phyloP scores from a whole-genome alignment of 2,329 filamentous ascomycete species.

The Paraphaeosphaeria sporulosa region DNA sequence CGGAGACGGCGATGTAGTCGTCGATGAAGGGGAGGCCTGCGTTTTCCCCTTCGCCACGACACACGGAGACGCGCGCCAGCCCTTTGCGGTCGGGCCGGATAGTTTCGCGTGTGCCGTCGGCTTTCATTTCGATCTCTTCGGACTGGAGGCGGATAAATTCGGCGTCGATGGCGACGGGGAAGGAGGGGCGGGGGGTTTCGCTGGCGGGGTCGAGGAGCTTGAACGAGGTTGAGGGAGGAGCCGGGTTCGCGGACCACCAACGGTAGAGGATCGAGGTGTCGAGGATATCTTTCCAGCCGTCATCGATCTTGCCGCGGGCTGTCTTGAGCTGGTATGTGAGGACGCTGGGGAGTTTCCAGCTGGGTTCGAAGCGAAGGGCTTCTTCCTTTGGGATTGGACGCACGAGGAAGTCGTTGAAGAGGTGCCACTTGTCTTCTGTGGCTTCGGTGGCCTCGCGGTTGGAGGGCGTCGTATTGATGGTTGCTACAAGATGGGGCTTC shows the following conservation, averaged over 20 bases:
- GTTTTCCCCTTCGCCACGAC: slow-evolving; percentile 78
- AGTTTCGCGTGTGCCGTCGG: slow-evolving; percentile 89
- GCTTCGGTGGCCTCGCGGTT: slow-evolving; percentile 55
- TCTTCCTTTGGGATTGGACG: slow-evolving; percentile 80
- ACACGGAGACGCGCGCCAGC: slow-evolving; percentile 89
- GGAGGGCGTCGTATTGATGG: slow-evolving; percentile 82
- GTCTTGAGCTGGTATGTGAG: slow-evolving; percentile 85
- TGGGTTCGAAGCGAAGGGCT: slow-evolving; percentile 85
- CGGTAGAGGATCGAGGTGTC: slow-evolving; percentile 86
- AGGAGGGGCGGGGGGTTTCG: slow-evolving; percentile 75
- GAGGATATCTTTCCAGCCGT: slow-evolving; percentile 82
- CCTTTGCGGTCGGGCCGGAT: slow-evolving; percentile 91
- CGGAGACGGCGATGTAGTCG: slow-evolving; percentile 92
- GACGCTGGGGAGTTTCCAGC: slow-evolving; percentile 92
- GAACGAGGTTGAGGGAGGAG: slow-evolving; percentile 63
- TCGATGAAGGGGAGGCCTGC: slow-evolving; percentile 93
- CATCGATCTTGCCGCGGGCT: slow-evolving; percentile 82
- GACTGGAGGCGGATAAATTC: slow-evolving; percentile 95
- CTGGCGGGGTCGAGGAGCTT: slow-evolving; percentile 62
- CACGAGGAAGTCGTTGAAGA: slow-evolving; percentile 98
- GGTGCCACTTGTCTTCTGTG: slow-evolving; percentile 80
- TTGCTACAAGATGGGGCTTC: slow-evolving; percentile 88
- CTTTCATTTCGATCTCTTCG: slow-evolving; percentile 95
- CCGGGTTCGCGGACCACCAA: slow-evolving; percentile 63
- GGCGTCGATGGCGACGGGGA: slow-evolving; percentile 88